Evolutionary conservation across 257 asterid genomes (phyloP), one percentile per base, ranked within the genome.

Genomic region (Salvia miltiorrhiza): DNA sequence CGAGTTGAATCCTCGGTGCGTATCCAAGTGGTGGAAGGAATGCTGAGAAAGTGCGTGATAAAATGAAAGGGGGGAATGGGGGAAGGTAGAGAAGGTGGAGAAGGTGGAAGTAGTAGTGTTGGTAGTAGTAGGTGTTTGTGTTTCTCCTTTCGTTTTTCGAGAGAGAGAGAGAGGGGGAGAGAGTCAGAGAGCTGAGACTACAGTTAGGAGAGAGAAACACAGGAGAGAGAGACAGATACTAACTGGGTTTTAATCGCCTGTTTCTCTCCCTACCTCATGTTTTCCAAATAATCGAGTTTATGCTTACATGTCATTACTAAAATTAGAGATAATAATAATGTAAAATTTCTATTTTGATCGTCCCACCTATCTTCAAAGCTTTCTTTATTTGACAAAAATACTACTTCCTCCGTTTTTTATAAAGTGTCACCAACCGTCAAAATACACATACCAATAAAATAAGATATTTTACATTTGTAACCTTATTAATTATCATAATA

Each of bases 71-170:
- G 43, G 68, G 32, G 58, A 73, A 78, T 73, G 79, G 32, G 35
- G 73, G 72, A 64, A 10, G 28, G 56, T 58, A 69, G 37, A 77
- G 77, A 73, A 47, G 75, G 72, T 47, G 53, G 72, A 54, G 75
- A 50, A 26, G 67, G 73, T 32, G 68, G 80, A 50, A 21, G 74
- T 16, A 61, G 74, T 40, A 61, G 69, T 3, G 67, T 26, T 41
- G 65, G 84, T 59, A 54, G 81, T 32, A 68, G 77, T 71, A 72
- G 81, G 75, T 68, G 76, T 50, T 69, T 73, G 75, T 68, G 76
- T 50, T 69, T 73, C 30, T 61, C 44, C 73, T 73, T 69, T 72
- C 77, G 84, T 73, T 80, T 80, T 54, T 69, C 81, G 79, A 72
- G 84, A 72, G 78, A n/a, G n/a, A n/a, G n/a, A n/a, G n/a, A n/a